phyloP scores from a whole-genome alignment of 192 early-diverging fungal genomes.

The Coemansia biformis region DNA sequence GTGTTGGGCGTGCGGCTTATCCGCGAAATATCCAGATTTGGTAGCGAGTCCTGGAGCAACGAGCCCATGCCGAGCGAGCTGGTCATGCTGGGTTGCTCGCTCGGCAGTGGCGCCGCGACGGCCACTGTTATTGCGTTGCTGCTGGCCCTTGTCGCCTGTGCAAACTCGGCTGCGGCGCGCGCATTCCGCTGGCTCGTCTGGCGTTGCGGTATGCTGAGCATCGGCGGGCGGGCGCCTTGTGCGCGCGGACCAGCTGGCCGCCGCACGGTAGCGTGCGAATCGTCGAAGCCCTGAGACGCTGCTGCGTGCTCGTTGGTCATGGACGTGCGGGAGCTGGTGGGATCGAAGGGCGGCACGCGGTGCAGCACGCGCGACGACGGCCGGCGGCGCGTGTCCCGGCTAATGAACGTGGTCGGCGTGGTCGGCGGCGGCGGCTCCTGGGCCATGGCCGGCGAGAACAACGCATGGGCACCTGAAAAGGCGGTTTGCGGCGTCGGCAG shows the following conservation, averaged over 20 bases:
- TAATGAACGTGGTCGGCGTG: constrained; percentile 40
- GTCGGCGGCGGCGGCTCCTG: constrained; percentile 24
- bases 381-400: constrained; percentile 25
- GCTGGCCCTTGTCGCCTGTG: constrained; percentile 4
- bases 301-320: neutral
- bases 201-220: constrained; percentile 1
- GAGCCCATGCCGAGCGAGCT: constrained; percentile 39
- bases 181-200: constrained; percentile 8
- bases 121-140: neutral
- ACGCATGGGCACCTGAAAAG: too few relatives aligned
- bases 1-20: constrained; percentile 2
- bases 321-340: neutral
- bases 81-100: constrained; percentile 1
- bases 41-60: constrained; percentile 29
- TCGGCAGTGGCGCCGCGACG: neutral
- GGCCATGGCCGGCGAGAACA: too few relatives aligned
- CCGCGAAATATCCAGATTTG: constrained; percentile 14
- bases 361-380: constrained; percentile 27
- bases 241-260: constrained; percentile 10
- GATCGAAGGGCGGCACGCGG: constrained; percentile 22
- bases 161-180: constrained; percentile 15
- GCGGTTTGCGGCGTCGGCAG: constrained; percentile 4
- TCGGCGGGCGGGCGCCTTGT: constrained; percentile 4
- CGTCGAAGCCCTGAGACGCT: constrained; percentile 1
- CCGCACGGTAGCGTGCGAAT: neutral